Conservation (phyloP, 805 yeast genomes). For the Metahyphopichia silvanorum region DNA sequence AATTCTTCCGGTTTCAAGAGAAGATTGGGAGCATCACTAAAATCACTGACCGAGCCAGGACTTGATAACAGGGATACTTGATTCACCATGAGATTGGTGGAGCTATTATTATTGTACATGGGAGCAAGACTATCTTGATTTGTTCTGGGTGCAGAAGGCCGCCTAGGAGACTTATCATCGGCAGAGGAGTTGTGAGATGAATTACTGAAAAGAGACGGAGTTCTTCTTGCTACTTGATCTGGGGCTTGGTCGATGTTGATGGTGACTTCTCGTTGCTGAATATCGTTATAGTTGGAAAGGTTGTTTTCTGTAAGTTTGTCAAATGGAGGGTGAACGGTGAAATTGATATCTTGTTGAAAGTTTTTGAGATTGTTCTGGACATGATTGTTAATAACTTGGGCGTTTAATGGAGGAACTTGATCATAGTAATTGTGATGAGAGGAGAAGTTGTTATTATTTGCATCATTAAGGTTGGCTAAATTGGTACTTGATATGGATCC, state of each 20-base stretch:
- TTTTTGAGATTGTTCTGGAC: slow-evolving; percentile 2
- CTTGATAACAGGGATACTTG: slow-evolving; percentile 11
- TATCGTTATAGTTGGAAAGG: slow-evolving; percentile 13
- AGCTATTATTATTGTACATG: slow-evolving; percentile 5
- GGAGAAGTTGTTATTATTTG: neutral
- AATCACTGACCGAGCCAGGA: slow-evolving; percentile 15
- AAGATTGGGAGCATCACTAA: slow-evolving; percentile 6
- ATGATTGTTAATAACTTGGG: slow-evolving; percentile 1
- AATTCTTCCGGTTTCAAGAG: slow-evolving; percentile 35
- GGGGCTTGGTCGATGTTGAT: slow-evolving; percentile 30
- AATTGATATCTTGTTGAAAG: slow-evolving; percentile 13
- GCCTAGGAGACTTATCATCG: slow-evolving; percentile 17
- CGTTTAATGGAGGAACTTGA: slow-evolving; percentile 5
- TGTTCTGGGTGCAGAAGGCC: slow-evolving; percentile 3
- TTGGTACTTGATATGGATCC: slow-evolving; percentile 36
- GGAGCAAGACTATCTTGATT: slow-evolving; percentile 12
- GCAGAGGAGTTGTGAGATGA: slow-evolving; percentile 37
- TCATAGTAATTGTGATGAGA: slow-evolving; percentile 9
- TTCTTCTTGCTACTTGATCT: slow-evolving; percentile 39
- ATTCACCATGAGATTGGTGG: slow-evolving; percentile 12
- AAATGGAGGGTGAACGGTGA: no score
- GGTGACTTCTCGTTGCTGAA: slow-evolving; percentile 10
- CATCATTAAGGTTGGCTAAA: slow-evolving; percentile 12
- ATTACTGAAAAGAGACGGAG: slow-evolving; percentile 57
- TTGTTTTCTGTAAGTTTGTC: slow-evolving; percentile 15